A percentile compares a stretch with the other conserved stretches of the same genome.
phyloP scores from a whole-genome alignment of 2,329 filamentous ascomycete species.

The Metarhizium album region DNA sequence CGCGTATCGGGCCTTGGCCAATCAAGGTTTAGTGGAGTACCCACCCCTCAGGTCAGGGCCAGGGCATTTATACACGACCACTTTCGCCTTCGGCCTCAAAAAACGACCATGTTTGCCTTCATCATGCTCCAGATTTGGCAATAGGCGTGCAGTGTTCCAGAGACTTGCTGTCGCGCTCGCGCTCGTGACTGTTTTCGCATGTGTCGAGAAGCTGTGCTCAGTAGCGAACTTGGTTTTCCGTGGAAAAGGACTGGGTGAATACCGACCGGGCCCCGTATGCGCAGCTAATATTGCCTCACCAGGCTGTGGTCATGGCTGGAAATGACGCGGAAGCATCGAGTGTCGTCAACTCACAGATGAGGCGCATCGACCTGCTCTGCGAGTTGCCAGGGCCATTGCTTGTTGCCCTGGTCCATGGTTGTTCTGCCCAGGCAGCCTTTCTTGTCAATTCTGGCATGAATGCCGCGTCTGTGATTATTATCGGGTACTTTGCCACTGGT shows the following conservation, averaged over 20 bases:
- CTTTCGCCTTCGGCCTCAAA: no score
- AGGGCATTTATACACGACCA: no score
- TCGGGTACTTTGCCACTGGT: conserved; percentile 43
- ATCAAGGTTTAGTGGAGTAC: no score
- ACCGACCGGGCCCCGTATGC: not conserved
- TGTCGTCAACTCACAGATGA: conserved; percentile 45
- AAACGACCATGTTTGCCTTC: no score
- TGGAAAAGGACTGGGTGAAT: conserved; percentile 66
- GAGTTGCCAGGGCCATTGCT: conserved; percentile 45
- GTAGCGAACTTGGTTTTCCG: conserved; percentile 55
- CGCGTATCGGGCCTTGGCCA: no score
- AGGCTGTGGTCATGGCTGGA: conserved; percentile 14
- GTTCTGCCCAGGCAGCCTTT: conserved; percentile 38
- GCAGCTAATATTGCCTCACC: not conserved
- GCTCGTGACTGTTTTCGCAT: not conserved
- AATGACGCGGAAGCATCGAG: not conserved
- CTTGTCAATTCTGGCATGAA: conserved; percentile 39
- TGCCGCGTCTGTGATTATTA: conserved; percentile 29
- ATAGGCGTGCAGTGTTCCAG: not conserved
- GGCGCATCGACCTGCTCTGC: conserved; percentile 50
- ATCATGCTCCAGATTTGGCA: no score
- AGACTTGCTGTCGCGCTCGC: not conserved
- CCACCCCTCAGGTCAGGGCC: no score
- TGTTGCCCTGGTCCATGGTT: conserved; percentile 39
- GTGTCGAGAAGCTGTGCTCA: conserved; percentile 39